phyloP scores from a whole-genome alignment of 305 asterid genomes.

The Ilex paraguariensis region DNA sequence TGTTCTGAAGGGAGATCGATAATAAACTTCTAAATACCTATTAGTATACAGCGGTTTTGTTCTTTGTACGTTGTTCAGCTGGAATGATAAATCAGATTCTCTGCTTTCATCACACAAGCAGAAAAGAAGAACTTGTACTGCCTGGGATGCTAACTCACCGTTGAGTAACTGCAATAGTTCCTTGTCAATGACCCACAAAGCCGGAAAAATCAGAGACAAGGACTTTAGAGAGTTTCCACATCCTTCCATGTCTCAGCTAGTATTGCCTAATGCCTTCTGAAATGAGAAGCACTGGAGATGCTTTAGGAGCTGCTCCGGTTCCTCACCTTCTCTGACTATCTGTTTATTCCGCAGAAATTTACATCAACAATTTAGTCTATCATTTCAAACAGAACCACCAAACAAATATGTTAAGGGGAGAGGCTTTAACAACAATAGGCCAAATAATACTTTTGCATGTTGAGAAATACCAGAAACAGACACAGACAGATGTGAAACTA shows the following conservation, averaged over 20 bases:
- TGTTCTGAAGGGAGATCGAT: not conserved
- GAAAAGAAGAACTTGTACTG: conserved; percentile 20
- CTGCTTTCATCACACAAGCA: conserved; percentile 41
- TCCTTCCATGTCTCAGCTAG: conserved; percentile 1
- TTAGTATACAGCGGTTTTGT: conserved; percentile 9
- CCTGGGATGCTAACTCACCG: conserved; percentile 36
- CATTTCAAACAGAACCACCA: not conserved
- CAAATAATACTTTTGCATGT: not conserved
- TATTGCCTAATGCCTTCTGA: conserved; percentile 17
- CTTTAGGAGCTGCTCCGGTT: conserved; percentile 42
- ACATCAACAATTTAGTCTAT: not conserved
- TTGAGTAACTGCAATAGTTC: not conserved
- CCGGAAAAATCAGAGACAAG: not conserved
- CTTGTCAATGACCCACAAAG: not conserved
- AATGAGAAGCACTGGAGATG: conserved; percentile 32
- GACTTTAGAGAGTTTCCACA: not conserved
- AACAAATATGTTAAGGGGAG: too few species aligned
- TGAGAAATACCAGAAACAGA: too few species aligned
- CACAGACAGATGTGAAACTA: too few species aligned
- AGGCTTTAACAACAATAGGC: not conserved
- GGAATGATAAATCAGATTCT: conserved; percentile 12
- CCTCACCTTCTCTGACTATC: conserved; percentile 50
- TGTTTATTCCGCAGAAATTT: conserved; percentile 13
- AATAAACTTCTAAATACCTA: not conserved
- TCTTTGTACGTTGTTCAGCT: conserved; percentile 26